These are phyloP conservation scores for Sporisorium scitamineum DNA, from an alignment of 1,284 basidiomycete species.

Conservation along the genomic window DNA sequence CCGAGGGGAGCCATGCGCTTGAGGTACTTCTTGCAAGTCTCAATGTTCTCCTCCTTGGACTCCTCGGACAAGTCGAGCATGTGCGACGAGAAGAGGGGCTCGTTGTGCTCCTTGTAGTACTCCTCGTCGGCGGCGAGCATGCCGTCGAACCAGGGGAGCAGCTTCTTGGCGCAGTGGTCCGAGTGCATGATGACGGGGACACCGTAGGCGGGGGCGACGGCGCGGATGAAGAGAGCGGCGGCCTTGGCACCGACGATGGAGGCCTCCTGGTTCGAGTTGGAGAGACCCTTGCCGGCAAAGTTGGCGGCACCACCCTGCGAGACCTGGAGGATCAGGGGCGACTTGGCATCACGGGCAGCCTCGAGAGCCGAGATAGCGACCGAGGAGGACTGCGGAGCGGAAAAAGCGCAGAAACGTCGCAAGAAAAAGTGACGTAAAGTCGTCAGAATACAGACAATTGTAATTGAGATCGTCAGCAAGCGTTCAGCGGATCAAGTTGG, in stretches of 20 bases:
- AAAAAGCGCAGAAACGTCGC: background rate
- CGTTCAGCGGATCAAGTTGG: background rate
- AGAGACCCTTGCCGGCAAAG: constrained; percentile 95
- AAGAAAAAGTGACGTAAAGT: background rate
- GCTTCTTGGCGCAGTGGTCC: constrained; percentile 98
- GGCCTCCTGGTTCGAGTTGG: constrained; percentile 96
- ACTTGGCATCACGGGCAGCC: constrained; percentile 80
- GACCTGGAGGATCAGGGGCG: constrained; percentile 97
- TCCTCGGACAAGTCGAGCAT: constrained; percentile 99
- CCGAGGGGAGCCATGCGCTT: constrained; percentile 88
- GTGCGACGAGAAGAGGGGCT: constrained; percentile 97
- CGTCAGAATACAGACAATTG: background rate
- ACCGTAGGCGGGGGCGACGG: constrained; percentile 76
- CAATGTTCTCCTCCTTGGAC: constrained; percentile 96
- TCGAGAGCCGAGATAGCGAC: constrained; percentile 67
- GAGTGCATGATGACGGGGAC: constrained; percentile 95
- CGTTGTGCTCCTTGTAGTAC: constrained; percentile 87
- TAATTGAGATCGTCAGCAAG: constrained; percentile 4
- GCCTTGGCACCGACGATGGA: constrained; percentile 92
- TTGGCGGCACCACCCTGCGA: constrained; percentile 97
- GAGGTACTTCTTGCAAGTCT: constrained; percentile 93
- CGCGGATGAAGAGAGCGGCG: constrained; percentile 90
- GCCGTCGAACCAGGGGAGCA: constrained; percentile 98
- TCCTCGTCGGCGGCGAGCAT: constrained; percentile 97
- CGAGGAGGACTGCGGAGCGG: constrained; percentile 52